These are phyloP conservation scores for Waitea zeae DNA, from an alignment of 1,284 basidiomycete genomes.

Conservation along the genomic window DNA sequence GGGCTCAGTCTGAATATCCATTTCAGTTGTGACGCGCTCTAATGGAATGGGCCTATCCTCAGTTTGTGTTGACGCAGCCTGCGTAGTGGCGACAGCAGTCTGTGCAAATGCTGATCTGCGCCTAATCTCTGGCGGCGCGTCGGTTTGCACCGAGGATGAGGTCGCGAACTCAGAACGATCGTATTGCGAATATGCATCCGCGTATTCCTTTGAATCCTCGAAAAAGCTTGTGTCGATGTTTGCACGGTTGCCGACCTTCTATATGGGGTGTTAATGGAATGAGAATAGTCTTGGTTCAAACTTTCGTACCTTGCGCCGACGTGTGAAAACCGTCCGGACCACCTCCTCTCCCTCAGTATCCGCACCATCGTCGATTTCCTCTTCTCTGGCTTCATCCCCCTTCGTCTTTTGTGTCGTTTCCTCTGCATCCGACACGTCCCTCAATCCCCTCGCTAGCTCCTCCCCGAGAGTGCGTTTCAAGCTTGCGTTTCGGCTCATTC, in stretches of 20 bases:
- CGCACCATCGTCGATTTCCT: slow-evolving; percentile 22
- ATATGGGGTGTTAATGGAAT: slow-evolving; percentile 4
- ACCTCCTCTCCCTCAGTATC: slow-evolving; percentile 56
- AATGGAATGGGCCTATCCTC: slow-evolving; percentile 12
- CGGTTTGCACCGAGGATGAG: slow-evolving; percentile 19
- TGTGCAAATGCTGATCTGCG: too few species aligned
- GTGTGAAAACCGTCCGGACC: slow-evolving; percentile 67
- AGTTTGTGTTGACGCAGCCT: too few species aligned
- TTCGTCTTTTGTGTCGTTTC: slow-evolving; percentile 25
- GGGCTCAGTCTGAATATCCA: slow-evolving; percentile 47
- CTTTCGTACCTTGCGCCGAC: slow-evolving; percentile 47
- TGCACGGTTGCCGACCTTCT: slow-evolving; percentile 50
- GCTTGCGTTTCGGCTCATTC: slow-evolving; percentile 31
- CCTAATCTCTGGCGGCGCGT: slow-evolving; percentile 13
- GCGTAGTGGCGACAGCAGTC: too few species aligned
- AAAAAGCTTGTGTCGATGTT: slow-evolving; percentile 34
- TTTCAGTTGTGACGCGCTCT: slow-evolving; percentile 19
- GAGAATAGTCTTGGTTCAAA: slow-evolving; percentile 3
- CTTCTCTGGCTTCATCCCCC: slow-evolving; percentile 15
- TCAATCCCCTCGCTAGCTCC: slow-evolving; percentile 54
- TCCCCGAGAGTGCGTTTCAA: slow-evolving; percentile 69
- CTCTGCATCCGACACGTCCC: slow-evolving; percentile 28
- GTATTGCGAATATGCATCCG: slow-evolving; percentile 51
- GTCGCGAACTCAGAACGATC: slow-evolving; percentile 30
- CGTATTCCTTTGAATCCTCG: slow-evolving; percentile 54